Evolutionary conservation across 106 monocot genomes (phyloP).

Genomic region (Dendrobium chrysotoxum): DNA sequence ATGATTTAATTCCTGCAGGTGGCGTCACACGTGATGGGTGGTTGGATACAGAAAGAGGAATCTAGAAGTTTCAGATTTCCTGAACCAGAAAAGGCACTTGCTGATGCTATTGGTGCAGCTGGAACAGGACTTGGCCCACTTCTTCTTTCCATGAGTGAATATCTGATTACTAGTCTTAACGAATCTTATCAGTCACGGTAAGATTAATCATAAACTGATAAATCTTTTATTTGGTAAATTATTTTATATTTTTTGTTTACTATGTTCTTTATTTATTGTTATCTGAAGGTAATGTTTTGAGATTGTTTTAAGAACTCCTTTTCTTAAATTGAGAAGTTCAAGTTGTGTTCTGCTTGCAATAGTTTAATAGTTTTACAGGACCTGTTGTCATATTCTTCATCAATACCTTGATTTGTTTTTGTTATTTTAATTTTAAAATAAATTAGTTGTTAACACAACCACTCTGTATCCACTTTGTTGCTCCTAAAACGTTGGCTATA

Average conservation of each 20-base stretch:
- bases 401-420: not conserved
- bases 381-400: not conserved
- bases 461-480: not conserved
- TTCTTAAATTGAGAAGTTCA: not conserved
- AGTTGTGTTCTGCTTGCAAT: not conserved
- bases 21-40: slow-evolving; percentile 57
- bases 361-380: not conserved
- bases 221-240: not conserved
- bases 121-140: slow-evolving; percentile 53
- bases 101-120: slow-evolving; percentile 72
- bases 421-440: not conserved
- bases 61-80: slow-evolving; percentile 65
- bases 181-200: slow-evolving; percentile 95
- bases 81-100: slow-evolving; percentile 48
- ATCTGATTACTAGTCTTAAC: slow-evolving; percentile 76
- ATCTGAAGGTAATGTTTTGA: not conserved
- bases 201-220: not conserved
- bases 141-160: slow-evolving; percentile 90
- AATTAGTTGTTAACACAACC: not conserved
- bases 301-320: not conserved
- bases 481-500: not conserved
- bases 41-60: slow-evolving; percentile 84
- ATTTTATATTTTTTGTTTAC: not conserved
- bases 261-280: not conserved
- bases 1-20: slow-evolving; percentile 34